phyloP scores from a whole-genome alignment of 169 alveolate species.

The Cryptosporidium felis region DNA sequence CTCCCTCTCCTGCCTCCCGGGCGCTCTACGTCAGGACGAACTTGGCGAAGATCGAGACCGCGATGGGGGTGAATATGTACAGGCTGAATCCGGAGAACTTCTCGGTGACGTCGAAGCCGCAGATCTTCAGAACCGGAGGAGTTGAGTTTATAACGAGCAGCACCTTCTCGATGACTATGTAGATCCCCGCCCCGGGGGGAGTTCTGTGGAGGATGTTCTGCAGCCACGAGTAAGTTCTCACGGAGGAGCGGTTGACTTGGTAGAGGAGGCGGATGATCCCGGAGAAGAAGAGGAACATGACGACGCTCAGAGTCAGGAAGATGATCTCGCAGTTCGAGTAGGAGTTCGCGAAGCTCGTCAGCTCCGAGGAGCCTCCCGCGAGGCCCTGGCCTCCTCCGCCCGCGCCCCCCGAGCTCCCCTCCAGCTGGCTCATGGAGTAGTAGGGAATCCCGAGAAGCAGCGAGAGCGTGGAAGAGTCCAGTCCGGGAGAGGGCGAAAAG shows the following conservation, averaged over 20 bases:
- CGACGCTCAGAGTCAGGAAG: slow-evolving; percentile 4
- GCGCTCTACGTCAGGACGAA: no score
- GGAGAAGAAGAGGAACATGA: slow-evolving; percentile 34
- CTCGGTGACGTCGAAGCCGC: slow-evolving; percentile 53
- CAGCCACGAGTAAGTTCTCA: slow-evolving; percentile 68
- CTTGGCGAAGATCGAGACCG: neutral
- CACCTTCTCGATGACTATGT: slow-evolving; percentile 65
- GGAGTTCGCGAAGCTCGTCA: neutral
- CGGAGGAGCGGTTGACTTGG: slow-evolving; percentile 36
- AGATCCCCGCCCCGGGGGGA: slow-evolving; percentile 70
- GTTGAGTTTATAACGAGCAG: slow-evolving; percentile 51
- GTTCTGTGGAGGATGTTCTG: slow-evolving; percentile 61
- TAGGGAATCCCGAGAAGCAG: no score
- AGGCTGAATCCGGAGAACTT: slow-evolving; percentile 39
- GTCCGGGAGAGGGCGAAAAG: no score
- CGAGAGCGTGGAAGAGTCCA: no score
- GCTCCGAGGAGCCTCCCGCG: no score
- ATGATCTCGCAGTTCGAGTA: slow-evolving; percentile 55
- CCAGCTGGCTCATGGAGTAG: no score
- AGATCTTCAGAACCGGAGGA: slow-evolving; percentile 41
- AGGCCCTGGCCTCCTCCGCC: no score
- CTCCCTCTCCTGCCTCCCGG: no score
- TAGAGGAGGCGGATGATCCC: slow-evolving; percentile 23
- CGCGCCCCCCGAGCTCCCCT: no score
- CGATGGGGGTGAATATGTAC: slow-evolving; percentile 42